Evolutionary conservation across 2,329 filamentous ascomycete species (phyloP).

Genomic region (Exophiala sp.): DNA sequence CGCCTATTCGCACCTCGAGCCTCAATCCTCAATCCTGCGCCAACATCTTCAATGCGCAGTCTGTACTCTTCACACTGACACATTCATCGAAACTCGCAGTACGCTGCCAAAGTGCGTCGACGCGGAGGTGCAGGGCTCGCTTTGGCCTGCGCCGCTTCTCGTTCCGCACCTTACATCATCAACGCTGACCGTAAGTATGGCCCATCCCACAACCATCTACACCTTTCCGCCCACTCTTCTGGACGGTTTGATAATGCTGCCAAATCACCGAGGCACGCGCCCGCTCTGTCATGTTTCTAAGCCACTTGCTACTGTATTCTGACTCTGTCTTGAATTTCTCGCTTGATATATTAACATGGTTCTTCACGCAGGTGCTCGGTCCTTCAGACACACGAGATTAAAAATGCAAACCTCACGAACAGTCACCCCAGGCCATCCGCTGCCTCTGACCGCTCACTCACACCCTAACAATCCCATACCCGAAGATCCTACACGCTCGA

Average conservation of each 20-base stretch:
- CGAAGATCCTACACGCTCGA: slow-evolving; percentile 40
- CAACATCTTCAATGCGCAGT: too few species aligned
- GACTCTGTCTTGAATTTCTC: too few species aligned
- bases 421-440: slow-evolving; percentile 13
- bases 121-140: slow-evolving; percentile 4
- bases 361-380: slow-evolving; percentile 1
- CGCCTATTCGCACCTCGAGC: not conserved
- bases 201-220: slow-evolving; percentile 16
- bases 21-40: too few species aligned
- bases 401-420: slow-evolving; percentile 10
- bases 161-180: slow-evolving; percentile 27
- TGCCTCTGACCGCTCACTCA: slow-evolving; percentile 36
- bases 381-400: not conserved
- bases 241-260: slow-evolving; percentile 20
- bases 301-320: too few species aligned
- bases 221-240: slow-evolving; percentile 4
- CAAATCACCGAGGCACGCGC: slow-evolving; percentile 11
- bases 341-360: not conserved
- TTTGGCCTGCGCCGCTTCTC: slow-evolving; percentile 7
- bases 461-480: slow-evolving; percentile 46
- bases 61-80: not conserved
- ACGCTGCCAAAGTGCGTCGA: slow-evolving; percentile 10
- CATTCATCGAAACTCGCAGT: not conserved
- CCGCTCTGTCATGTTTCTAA: not conserved
- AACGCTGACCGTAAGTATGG: slow-evolving; percentile 15